Conservation (phyloP, 768 basidiomycete genomes). For the Suillus paluster region DNA sequence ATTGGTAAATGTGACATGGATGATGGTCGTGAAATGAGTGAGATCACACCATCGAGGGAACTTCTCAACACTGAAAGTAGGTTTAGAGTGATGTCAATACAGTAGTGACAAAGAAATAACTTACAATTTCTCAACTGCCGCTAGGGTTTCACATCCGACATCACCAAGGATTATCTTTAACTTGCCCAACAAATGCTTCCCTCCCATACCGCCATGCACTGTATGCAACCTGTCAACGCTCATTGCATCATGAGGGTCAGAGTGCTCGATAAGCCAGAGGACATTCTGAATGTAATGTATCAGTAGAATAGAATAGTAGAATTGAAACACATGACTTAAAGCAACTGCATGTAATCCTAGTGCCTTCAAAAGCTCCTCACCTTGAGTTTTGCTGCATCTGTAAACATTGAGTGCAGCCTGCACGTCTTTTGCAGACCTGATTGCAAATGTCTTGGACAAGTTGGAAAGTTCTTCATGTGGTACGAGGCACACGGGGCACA, state of each 20-base stretch:
- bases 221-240: slow-evolving; percentile 45
- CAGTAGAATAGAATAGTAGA: neutral
- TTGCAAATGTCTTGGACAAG: slow-evolving; percentile 10
- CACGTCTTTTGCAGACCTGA: neutral
- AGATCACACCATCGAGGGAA: slow-evolving; percentile 41
- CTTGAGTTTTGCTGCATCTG: slow-evolving; percentile 1
- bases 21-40: slow-evolving; percentile 33
- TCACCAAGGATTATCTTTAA: slow-evolving; percentile 25
- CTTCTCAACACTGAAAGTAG: slow-evolving; percentile 24
- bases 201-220: slow-evolving; percentile 34
- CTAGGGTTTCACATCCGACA: slow-evolving; percentile 11
- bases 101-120: slow-evolving; percentile 8
- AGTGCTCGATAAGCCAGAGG: slow-evolving; percentile 41
- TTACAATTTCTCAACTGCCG: neutral
- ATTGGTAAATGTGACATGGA: slow-evolving; percentile 36
- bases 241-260: slow-evolving; percentile 37
- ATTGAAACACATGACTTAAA: too few species aligned
- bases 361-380: slow-evolving; percentile 7
- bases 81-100: slow-evolving; percentile 5
- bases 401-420: neutral
- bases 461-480: slow-evolving; percentile 27
- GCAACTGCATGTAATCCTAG: slow-evolving; percentile 2
- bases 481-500: slow-evolving; percentile 43
- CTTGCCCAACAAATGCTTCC: slow-evolving; percentile 33
- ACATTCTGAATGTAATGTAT: slow-evolving; percentile 37